Base-by-base conservation (phyloP, 148 eudicot species). In the Fagopyrum homotropicum region DNA sequence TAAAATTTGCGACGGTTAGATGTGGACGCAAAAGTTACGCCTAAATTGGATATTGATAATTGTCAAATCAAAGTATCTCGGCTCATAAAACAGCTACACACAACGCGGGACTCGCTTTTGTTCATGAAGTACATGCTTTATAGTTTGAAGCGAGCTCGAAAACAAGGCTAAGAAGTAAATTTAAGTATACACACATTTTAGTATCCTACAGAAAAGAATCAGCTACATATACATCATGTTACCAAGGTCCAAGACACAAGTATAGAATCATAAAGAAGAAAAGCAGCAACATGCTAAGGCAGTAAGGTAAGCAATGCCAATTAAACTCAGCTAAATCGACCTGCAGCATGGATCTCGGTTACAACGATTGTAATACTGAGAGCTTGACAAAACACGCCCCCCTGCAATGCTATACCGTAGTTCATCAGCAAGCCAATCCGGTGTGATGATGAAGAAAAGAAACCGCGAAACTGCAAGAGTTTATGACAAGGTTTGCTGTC, bases 391-490 rank as follows among this genome's bases (percentile, higher is more conserved):
- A 86, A 74, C 6, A 80, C 84, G 19, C 81, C 84, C 43, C n/a
- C 84, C 87, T 6, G 69, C 68, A 0, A 78, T 80, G 75, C 73
- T 75, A 48, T 82, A 80, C 2, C 84, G 81, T 57, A 82, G 46
- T 72, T 79, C 78, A 60, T 48, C 40, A 43, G 84, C 86, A 57
- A 84, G 75, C 85, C 85, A 84, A 44, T 84, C 79, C 4, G 89
- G 89, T 40, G 77, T 76, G 66, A 86, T 77, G 48, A 86, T 86
- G 78, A 86, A 86, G 46, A 82, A 77, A 2, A 80, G 83, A 75
- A 86, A 78, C 14, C 89, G 87, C 46, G 86, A 78, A 47, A 86
- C 89, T 86, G 89, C 87, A 76, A 71, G 43, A 56, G n/a, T 56
- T 51, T 4, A 12, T 7, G 8, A 51, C 4, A 9, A 51, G 55